Base-by-base conservation (phyloP, 768 basidiomycete genomes). In the Mrakia gelida region DNA sequence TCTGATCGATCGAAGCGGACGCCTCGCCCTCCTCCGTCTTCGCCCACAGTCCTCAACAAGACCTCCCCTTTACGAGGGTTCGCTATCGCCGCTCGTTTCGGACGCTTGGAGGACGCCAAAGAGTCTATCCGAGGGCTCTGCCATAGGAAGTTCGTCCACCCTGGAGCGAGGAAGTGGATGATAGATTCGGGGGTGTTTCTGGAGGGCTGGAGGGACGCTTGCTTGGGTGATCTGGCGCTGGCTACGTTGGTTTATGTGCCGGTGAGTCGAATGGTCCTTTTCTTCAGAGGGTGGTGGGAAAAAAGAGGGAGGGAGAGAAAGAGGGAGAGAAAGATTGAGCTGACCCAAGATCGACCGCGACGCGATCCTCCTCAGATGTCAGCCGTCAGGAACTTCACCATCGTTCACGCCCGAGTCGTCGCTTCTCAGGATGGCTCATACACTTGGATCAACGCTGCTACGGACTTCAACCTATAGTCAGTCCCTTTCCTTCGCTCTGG, bases 201-300 rank as follows among this genome's bases (percentile, higher is more conserved):
- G 65, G 65, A 68, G 26, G 65, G 65, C 9, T 68, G 34, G 34
- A 68, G 65, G 38, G 65, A 68, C 10, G 65, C 65, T 9, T 68
- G 65, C 38, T 38, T 68, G 8, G 65, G 65, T 5, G 65, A 68
- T 43, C 10, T 68, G 65, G 65, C 65, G 6, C 21, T 68, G 15
- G 65, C 65, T 30, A 68, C 65, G 21, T 6, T 68, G 38, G 65
- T 68, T 1, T 38, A 68, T 10, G 34, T 68, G 18, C 65, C 65
- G 38, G 32, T 68, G 65, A 68, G 65, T n/a, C n/a, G n/a, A n/a
- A n/a, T n/a, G n/a, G n/a, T n/a, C n/a, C n/a, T n/a, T n/a, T n/a
- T n/a, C n/a, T n/a, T n/a, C n/a, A n/a, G n/a, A n/a, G n/a, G n/a
- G n/a, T n/a, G n/a, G n/a, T n/a, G n/a, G n/a, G n/a, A n/a, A n/a